These are phyloP conservation scores for Lactuca sativa DNA, from an alignment of 129 eudicot species.

Conservation along the genomic window DNA sequence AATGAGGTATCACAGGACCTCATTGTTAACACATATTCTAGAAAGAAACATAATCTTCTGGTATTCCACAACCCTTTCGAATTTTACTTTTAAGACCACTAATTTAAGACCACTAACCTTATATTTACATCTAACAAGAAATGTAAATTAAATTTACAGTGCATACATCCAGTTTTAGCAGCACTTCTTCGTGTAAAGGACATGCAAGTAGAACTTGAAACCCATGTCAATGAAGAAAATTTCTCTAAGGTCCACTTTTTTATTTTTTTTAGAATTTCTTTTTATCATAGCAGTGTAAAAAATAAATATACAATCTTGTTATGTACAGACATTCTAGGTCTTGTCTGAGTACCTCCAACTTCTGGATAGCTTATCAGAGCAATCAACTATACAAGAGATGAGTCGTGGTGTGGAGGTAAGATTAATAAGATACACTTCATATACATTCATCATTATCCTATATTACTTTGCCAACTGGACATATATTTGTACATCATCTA, in stretches of 20 bases:
- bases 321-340: slow-evolving; percentile 87
- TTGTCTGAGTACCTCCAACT: slow-evolving; percentile 91
- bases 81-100: slow-evolving; percentile 8
- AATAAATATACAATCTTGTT: not conserved
- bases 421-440: not conserved
- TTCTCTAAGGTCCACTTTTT: slow-evolving; percentile 61
- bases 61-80: slow-evolving; percentile 37
- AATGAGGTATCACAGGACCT: slow-evolving; percentile 98
- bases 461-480: not conserved
- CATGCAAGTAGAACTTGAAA: slow-evolving; percentile 81
- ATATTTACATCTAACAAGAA: slow-evolving; percentile 20
- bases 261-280: not conserved
- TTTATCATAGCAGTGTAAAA: not conserved
- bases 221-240: slow-evolving; percentile 76
- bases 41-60: slow-evolving; percentile 85
- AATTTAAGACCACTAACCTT: too few species aligned
- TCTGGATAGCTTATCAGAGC: slow-evolving; percentile 79
- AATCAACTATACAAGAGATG: slow-evolving; percentile 90
- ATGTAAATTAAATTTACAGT: slow-evolving; percentile 49
- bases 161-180: slow-evolving; percentile 62
- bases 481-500: too few species aligned
- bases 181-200: slow-evolving; percentile 75
- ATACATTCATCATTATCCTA: too few species aligned
- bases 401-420: slow-evolving; percentile 88
- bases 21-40: slow-evolving; percentile 69